These are phyloP conservation scores for Mortierella sp. DNA, from an alignment of 371 early-diverging fungal genomes.

Conservation along the genomic window DNA sequence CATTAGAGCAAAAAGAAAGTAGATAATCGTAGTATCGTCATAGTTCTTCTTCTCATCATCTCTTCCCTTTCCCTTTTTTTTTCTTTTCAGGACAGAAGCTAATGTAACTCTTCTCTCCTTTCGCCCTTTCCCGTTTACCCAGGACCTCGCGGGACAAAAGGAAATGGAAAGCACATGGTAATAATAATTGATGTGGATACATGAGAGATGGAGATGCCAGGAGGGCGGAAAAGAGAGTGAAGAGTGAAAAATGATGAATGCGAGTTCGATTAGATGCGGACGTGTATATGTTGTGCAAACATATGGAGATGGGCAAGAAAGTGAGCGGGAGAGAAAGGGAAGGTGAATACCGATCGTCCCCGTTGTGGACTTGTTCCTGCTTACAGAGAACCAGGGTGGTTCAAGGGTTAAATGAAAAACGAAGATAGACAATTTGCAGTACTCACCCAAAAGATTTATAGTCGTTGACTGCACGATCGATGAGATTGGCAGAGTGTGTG, in stretches of 20 bases:
- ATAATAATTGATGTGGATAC: not conserved
- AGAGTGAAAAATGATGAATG: not conserved
- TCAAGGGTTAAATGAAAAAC: not conserved
- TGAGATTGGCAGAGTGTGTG: not conserved
- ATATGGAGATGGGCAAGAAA: too few relatives aligned
- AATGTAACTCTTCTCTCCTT: not conserved
- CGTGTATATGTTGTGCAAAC: not conserved
- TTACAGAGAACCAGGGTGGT: too few relatives aligned
- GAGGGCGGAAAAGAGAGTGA: not conserved
- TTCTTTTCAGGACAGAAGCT: not conserved
- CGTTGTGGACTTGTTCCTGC: not conserved
- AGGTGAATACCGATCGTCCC: not conserved
- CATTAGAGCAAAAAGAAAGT: not conserved
- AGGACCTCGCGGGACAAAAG: not conserved
- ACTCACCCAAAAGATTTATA: not conserved
- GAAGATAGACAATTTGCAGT: not conserved
- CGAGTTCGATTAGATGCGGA: not conserved
- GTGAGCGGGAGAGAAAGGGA: not conserved
- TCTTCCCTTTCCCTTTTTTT: not conserved
- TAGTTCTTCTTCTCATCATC: not conserved
- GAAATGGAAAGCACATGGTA: not conserved
- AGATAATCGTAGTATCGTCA: not conserved
- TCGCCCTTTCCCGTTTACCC: not conserved
- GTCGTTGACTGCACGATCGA: constrained; percentile 1
- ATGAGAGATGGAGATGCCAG: not conserved